Evolutionary conservation across 306 rosid genomes (phyloP).

Genomic region (Crataegus laevigata): DNA sequence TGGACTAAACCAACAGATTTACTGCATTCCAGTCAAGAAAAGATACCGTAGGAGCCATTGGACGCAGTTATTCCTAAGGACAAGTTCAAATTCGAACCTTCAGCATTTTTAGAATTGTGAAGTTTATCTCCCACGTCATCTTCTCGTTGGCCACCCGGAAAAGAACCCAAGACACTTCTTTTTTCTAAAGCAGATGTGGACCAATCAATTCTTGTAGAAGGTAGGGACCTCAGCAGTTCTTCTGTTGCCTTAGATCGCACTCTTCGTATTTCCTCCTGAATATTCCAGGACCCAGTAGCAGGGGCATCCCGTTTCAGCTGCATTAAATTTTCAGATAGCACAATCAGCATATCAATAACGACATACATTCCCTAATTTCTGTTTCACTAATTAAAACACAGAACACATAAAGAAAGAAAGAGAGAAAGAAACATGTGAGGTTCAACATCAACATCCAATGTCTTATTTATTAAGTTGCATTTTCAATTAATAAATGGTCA

Average conservation of each 20-base stretch:
- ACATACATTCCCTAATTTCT: not conserved
- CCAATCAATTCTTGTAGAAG: conserved; percentile 73
- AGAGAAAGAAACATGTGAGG: not conserved
- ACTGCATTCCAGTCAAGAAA: conserved; percentile 8
- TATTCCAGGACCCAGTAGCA: conserved; percentile 84
- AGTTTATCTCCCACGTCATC: conserved; percentile 27
- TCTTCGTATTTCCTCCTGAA: conserved; percentile 88
- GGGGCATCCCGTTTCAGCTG: conserved; percentile 67
- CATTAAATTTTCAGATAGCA: conserved; percentile 19
- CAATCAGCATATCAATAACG: not conserved
- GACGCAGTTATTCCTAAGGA: conserved; percentile 17
- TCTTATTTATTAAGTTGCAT: not conserved
- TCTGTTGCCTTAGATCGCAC: conserved; percentile 91
- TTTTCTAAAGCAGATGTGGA: conserved; percentile 37
- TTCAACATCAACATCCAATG: not conserved
- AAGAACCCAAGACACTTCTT: conserved; percentile 33
- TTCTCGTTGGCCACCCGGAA: conserved; percentile 31
- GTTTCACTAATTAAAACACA: not conserved
- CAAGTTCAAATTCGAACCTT: conserved; percentile 32
- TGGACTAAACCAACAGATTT: conserved; percentile 16
- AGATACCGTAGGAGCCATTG: conserved; percentile 37
- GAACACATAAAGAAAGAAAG: not conserved
- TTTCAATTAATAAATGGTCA: not conserved
- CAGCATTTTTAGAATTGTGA: conserved; percentile 19
- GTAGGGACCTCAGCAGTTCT: conserved; percentile 70